These are phyloP conservation scores for Arthroderma uncinatum DNA, from an alignment of 2,329 filamentous ascomycete genomes.

Conservation along the genomic window DNA sequence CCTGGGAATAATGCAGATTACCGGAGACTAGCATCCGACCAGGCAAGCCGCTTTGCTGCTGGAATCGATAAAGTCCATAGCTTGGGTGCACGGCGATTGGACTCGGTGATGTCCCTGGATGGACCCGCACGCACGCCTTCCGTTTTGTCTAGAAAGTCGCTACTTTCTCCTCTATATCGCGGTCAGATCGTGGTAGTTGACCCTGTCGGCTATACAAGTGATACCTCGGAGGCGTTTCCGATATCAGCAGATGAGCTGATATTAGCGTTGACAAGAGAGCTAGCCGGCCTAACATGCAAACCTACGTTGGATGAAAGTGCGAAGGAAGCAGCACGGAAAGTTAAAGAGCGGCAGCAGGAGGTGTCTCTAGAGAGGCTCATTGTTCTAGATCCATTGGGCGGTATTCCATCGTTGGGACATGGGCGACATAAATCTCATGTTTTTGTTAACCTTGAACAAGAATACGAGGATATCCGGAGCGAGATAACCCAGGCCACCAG, in stretches of 20 bases:
- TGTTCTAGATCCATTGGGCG: constrained; percentile 74
- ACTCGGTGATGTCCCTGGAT: constrained; percentile 41
- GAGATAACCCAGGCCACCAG: constrained; percentile 41
- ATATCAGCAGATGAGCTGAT: constrained; percentile 54
- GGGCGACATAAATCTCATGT: constrained; percentile 55
- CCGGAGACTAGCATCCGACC: constrained; percentile 44
- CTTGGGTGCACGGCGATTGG: constrained; percentile 57
- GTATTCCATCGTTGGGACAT: constrained; percentile 58
- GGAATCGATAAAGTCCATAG: constrained; percentile 61
- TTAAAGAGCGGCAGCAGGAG: constrained; percentile 37
- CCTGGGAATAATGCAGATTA: constrained; percentile 21
- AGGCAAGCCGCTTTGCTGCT: constrained; percentile 62
- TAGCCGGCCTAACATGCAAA: constrained; percentile 53
- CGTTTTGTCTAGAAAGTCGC: constrained; percentile 37
- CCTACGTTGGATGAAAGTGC: constrained; percentile 36
- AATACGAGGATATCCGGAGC: constrained; percentile 58
- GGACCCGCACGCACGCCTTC: constrained; percentile 26
- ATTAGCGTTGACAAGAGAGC: constrained; percentile 63
- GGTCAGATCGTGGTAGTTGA: constrained; percentile 62
- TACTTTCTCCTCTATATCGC: constrained; percentile 55
- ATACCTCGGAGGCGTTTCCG: constrained; percentile 38
- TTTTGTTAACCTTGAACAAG: constrained; percentile 89
- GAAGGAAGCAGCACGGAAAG: constrained; percentile 28
- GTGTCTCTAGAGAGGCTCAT: constrained; percentile 74
- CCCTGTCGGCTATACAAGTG: constrained; percentile 49